phyloP scores from a whole-genome alignment of 2,329 filamentous ascomycete genomes.

The Zymoseptoria crescenta region DNA sequence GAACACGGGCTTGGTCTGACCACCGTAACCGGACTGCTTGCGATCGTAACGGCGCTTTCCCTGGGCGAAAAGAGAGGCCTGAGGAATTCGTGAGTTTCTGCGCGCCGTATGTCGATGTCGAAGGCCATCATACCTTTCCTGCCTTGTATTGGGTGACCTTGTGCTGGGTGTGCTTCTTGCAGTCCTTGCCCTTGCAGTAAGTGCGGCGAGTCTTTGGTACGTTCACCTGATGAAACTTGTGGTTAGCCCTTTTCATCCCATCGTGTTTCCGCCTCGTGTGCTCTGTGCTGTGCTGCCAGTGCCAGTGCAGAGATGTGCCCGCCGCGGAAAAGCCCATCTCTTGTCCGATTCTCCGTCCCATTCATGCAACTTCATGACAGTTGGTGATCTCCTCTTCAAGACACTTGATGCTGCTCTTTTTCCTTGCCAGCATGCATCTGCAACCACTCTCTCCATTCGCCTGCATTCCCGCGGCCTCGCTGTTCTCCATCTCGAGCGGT shows the following conservation, averaged over 20 bases:
- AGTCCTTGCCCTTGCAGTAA: slow-evolving; percentile 95
- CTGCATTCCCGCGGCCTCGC: neutral
- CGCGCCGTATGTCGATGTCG: neutral
- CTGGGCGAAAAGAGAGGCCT: slow-evolving; percentile 92
- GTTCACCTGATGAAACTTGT: slow-evolving; percentile 67
- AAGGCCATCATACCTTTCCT: slow-evolving; percentile 59
- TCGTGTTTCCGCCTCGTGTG: neutral
- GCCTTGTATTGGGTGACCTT: slow-evolving; percentile 96
- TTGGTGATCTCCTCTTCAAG: neutral
- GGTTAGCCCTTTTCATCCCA: neutral
- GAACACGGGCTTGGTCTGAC: slow-evolving; percentile 99
- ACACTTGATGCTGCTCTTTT: neutral
- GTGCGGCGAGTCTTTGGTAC: slow-evolving; percentile 96
- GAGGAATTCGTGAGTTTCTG: slow-evolving; percentile 11
- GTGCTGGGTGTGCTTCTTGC: slow-evolving; percentile 70
- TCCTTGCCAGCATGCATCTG: neutral
- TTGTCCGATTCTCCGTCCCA: neutral
- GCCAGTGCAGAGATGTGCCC: neutral
- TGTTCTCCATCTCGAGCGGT: neutral
- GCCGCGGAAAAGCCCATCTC: neutral
- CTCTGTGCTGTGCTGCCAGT: neutral
- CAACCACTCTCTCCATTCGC: neutral
- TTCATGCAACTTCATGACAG: neutral
- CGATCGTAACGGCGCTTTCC: slow-evolving; percentile 99
- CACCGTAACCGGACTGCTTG: slow-evolving; percentile 99